Evolutionary conservation across 2,329 filamentous ascomycete genomes (phyloP), one percentile per base, ranked within the genome.

Genomic region (Pestalotiopsis sp.): DNA sequence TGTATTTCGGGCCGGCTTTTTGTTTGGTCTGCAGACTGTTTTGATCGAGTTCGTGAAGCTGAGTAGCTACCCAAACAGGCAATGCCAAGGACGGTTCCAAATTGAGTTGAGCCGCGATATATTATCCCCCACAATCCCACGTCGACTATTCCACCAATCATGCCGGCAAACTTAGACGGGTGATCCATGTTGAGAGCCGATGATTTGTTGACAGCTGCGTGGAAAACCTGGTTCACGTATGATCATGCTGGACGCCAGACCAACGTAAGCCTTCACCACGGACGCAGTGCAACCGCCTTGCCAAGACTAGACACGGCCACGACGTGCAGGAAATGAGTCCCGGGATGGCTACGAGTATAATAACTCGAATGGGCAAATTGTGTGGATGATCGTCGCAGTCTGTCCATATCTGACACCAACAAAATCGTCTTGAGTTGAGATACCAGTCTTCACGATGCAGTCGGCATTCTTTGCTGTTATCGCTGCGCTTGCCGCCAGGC

Each of bases 401-500:
- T 60, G 12, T 17, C 27, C 27, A 17, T 36, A 25, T 23, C 12
- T 17, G 3, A 27, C 25, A 17, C 25, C 1, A 4, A 3, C 27
- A 17, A 12, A 36, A 27, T 39, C 14, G 57, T 62, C 27, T 36
- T n/a, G 5, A 11, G 38, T 17, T 20, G 4, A n/a, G 9, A 14
- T 36, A 25, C 9, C 25, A 66, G 20, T 36, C 23, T 31, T 66
- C 61, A 69, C 12, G 25, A 81, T 81, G 79, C 80, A 76, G 73
- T 77, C 76, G 2, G 71, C 72, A 27, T 62, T 77, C 61, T 36
- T 77, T 60, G 67, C 76, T 25, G 67, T 74, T 36, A 63, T 77
- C 12, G 72, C 74, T 39, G 77, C 76, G 4, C 70, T 82, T 36
- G 75, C 76, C 36, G 80, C 77, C 14, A 74, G 76, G 38, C 71